phyloP scores from a whole-genome alignment of 116 monocot species.

The Thalassia testudinum region DNA sequence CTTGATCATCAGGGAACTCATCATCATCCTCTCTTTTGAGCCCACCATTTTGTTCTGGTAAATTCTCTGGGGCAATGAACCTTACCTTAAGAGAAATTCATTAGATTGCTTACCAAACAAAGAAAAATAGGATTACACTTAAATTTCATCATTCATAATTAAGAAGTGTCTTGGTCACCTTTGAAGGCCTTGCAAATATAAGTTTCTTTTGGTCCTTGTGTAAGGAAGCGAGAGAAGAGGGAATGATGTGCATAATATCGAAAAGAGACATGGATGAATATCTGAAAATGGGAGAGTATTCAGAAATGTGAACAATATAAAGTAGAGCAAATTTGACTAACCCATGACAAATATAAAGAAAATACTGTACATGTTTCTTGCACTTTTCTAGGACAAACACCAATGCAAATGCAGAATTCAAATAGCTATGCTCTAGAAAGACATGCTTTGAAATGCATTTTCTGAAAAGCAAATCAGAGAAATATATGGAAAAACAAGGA shows the following conservation, averaged over 20 bases:
- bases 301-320: no score
- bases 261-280: conserved; percentile 66
- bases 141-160: conserved; percentile 20
- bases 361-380: no score
- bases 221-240: conserved; percentile 52
- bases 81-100: conserved; percentile 6
- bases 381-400: no score
- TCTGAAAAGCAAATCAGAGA: no score
- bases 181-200: conserved; percentile 57
- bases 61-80: conserved; percentile 42
- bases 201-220: conserved; percentile 65
- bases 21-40: conserved; percentile 40
- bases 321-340: no score
- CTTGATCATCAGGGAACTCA: conserved; percentile 20
- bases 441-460: no score
- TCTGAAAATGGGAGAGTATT: conserved; percentile 12
- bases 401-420: no score
- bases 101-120: no score
- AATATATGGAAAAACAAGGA: no score
- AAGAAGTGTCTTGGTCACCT: conserved; percentile 65
- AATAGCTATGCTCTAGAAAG: no score
- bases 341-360: no score
- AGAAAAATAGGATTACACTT: no score
- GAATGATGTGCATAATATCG: conserved; percentile 41
- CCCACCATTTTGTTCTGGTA: conserved; percentile 60